Evolutionary conservation across 345 rosid genomes (phyloP), one percentile per base, ranked within the genome.

Genomic region (Draba incana): DNA sequence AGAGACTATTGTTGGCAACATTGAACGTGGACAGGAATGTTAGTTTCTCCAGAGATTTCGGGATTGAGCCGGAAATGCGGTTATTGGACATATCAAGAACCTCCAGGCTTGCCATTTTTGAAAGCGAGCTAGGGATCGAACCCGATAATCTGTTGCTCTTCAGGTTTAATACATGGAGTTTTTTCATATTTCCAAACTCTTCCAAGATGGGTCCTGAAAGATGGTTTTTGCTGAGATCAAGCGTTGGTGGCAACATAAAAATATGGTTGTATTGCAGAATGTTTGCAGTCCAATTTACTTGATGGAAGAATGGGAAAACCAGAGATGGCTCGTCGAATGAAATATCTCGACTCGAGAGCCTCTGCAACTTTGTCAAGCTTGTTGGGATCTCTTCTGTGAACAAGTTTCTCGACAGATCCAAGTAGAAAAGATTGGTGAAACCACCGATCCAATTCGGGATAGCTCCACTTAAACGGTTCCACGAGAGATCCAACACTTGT

Each of bases 401-500:
- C 0, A 80, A 77, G 61, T 87, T 86, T 47, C 72, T 83, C 1
- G 89, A 85, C 41, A 85, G 53, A 77, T 83, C 85, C 79, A 85
- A 59, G 79, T 81, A 85, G 78, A 79, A 86, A 60, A 84, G 79
- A 35, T 44, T 10, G 45, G 37, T 14, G 43, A 77, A 79, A 47
- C 63, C 49, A 16, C 78, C 83, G 10, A 84, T 15, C 86, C 84
- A 86, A 5, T 45, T 14, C 0, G 89, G 92, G 69, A 87, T 80
- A 5, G 57, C 25, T 45, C 83, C 86, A 8, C 6, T n/a, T 68
- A 85, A 72, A 33, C 1, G 64, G 59, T 87, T 87, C 93, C 88
- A 87, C 10, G 96, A 87, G 45, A 89, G 77, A 83, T 87, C 93
- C 70, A 89, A 59, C 79, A 89, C 10, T 71, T 83, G 82, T 84